phyloP scores from a whole-genome alignment of 805 yeast genomes.

The Yamadazyma sp. region DNA sequence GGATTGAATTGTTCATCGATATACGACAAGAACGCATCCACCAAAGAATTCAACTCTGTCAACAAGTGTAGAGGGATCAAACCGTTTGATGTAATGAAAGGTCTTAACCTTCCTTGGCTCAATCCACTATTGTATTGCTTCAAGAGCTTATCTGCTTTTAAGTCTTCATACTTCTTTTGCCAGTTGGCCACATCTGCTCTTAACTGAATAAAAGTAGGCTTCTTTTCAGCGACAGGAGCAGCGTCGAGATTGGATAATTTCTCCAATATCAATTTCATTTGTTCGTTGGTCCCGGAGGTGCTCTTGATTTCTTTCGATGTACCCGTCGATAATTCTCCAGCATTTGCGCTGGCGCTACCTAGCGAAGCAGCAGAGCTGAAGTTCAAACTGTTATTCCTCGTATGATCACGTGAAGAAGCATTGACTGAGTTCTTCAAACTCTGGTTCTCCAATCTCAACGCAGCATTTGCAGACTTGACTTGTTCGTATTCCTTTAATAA shows the following conservation, averaged over 20 bases:
- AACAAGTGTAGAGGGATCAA: constrained; percentile 46
- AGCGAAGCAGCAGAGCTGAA: too few species aligned
- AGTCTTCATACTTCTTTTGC: constrained; percentile 52
- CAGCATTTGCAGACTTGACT: constrained; percentile 30
- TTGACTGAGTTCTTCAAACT: constrained; percentile 28
- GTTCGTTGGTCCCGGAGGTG: too few species aligned
- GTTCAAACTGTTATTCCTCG: constrained; percentile 11
- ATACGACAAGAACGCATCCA: constrained; percentile 45
- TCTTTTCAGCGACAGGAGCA: constrained; percentile 12
- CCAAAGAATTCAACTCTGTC: constrained; percentile 45
- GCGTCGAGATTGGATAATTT: constrained; percentile 28
- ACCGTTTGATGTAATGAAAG: constrained; percentile 40
- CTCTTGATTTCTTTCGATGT: too few species aligned
- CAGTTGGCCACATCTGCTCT: constrained; percentile 42
- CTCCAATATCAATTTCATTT: constrained; percentile 25
- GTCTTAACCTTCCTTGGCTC: constrained; percentile 25
- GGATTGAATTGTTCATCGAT: constrained; percentile 31
- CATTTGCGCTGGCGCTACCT: too few species aligned
- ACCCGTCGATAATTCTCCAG: too few species aligned
- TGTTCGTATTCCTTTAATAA: constrained; percentile 26
- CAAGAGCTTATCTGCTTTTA: constrained; percentile 35
- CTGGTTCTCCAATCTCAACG: constrained; percentile 39
- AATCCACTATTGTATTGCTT: constrained; percentile 20
- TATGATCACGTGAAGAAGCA: constrained; percentile 14
- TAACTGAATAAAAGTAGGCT: constrained; percentile 16